These are phyloP conservation scores for Macrolepiota dolichaula DNA, from an alignment of 768 basidiomycete genomes.

Conservation along the genomic window DNA sequence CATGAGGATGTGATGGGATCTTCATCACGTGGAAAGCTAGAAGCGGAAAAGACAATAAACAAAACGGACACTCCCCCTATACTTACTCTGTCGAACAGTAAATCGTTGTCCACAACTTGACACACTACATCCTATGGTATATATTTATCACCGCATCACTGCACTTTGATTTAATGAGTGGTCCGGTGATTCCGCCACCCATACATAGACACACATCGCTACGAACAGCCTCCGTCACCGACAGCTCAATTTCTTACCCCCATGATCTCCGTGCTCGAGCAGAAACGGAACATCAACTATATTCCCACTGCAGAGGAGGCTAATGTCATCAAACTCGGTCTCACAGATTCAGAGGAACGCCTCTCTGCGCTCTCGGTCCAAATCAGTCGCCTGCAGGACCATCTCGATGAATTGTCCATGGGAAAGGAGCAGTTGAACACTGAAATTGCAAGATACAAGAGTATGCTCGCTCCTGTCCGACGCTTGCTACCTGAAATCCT, in stretches of 20 bases:
- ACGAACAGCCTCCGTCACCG: neutral
- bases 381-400: neutral
- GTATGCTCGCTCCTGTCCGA: constrained; percentile 15
- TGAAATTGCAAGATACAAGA: neutral
- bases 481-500: constrained; percentile 17
- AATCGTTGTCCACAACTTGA: neutral
- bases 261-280: constrained; percentile 2
- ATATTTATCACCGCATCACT: neutral
- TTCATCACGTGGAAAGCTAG: neutral
- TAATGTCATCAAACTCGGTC: neutral
- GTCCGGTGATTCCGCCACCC: constrained; percentile 1
- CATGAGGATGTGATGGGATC: neutral
- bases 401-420: neutral
- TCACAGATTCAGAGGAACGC: neutral
- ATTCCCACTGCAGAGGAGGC: constrained; percentile 3
- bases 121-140: neutral
- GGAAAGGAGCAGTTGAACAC: neutral
- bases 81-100: neutral
- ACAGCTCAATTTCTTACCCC: neutral
- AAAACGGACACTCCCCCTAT: neutral
- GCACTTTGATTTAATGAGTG: neutral
- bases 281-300: constrained; percentile 10
- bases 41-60: neutral
- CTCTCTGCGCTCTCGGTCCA: neutral
- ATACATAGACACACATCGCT: neutral